phyloP scores from a whole-genome alignment of 352 stramenopile genomes.

The Globisporangium rhizosaccharum region DNA sequence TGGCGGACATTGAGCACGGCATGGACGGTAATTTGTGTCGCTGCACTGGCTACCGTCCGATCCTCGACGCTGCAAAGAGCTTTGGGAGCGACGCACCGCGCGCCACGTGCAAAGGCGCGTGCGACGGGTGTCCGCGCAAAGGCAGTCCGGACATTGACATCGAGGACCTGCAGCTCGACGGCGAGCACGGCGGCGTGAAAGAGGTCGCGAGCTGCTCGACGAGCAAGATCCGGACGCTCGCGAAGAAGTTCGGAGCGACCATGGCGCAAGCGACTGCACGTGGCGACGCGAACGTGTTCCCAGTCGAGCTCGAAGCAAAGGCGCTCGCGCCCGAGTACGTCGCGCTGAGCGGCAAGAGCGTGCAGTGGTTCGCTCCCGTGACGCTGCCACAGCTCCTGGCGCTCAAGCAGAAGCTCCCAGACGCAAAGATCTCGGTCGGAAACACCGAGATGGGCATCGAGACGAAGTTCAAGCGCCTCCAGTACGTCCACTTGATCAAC shows the following conservation, averaged over 20 bases:
- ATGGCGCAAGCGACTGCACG: constrained; percentile 18
- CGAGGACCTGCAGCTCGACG: constrained; percentile 35
- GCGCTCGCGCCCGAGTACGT: constrained; percentile 44
- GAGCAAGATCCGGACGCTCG: constrained; percentile 57
- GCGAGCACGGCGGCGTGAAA: constrained; percentile 19
- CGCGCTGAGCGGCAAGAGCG: constrained; percentile 54
- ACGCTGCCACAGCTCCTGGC: constrained; percentile 86
- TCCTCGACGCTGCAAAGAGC: constrained; percentile 84
- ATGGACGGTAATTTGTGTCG: constrained; percentile 96
- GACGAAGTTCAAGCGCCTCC: constrained; percentile 91
- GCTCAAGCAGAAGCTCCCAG: constrained; percentile 77
- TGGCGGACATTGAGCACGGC: constrained; percentile 90
- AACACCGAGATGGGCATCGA: constrained; percentile 98
- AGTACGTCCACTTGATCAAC: constrained; percentile 66
- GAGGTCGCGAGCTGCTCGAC: constrained; percentile 59
- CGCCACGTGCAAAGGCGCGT: constrained; percentile 60
- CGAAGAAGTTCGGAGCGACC: constrained; percentile 25
- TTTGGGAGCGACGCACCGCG: constrained; percentile 64
- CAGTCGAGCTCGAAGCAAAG: constrained; percentile 57
- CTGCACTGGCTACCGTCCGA: constrained; percentile 88
- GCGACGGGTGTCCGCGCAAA: constrained; percentile 61
- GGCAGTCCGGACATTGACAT: constrained; percentile 40
- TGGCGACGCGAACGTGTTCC: constrained; percentile 30
- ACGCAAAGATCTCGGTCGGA: constrained; percentile 92
- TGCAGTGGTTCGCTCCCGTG: constrained; percentile 92